Evolutionary conservation across 2,329 filamentous ascomycete genomes (phyloP).

Genomic region (Xylaria digitata): DNA sequence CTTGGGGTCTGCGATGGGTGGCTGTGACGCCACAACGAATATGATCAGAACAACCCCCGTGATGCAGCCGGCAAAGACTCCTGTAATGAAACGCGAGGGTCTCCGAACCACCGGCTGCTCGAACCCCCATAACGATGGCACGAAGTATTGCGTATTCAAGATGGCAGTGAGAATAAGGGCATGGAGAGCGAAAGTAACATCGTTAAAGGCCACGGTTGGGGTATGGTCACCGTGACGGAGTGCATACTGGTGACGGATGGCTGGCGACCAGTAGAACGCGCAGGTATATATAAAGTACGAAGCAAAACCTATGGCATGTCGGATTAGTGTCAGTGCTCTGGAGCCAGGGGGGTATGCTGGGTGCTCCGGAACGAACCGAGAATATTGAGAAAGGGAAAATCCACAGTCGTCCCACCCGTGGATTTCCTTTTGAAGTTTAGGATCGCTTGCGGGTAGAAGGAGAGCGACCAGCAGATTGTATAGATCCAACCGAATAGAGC

Average conservation of each 20-base stretch:
- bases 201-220: slow-evolving; percentile 89
- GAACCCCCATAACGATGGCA: slow-evolving; percentile 79
- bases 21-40: slow-evolving; percentile 55
- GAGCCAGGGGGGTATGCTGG: not conserved
- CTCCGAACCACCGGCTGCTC: slow-evolving; percentile 65
- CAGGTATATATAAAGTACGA: slow-evolving; percentile 81
- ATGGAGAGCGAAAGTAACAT: slow-evolving; percentile 88
- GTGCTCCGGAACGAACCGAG: slow-evolving; percentile 59
- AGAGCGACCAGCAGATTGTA: slow-evolving; percentile 81
- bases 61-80: slow-evolving; percentile 76
- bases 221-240: slow-evolving; percentile 78
- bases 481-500: slow-evolving; percentile 80
- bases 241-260: slow-evolving; percentile 85
- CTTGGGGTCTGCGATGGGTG: slow-evolving; percentile 54
- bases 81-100: slow-evolving; percentile 71
- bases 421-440: slow-evolving; percentile 81
- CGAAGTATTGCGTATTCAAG: slow-evolving; percentile 82
- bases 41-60: slow-evolving; percentile 63
- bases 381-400: slow-evolving; percentile 83
- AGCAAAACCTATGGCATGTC: slow-evolving; percentile 66
- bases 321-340: not conserved
- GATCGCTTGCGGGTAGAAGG: slow-evolving; percentile 91
- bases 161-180: slow-evolving; percentile 78
- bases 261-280: slow-evolving; percentile 81
- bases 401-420: slow-evolving; percentile 85